Evolutionary conservation across 75 land plant species (phyloP), one percentile per base, ranked within the genome.

Genomic region (Cunninghamia lanceolata): DNA sequence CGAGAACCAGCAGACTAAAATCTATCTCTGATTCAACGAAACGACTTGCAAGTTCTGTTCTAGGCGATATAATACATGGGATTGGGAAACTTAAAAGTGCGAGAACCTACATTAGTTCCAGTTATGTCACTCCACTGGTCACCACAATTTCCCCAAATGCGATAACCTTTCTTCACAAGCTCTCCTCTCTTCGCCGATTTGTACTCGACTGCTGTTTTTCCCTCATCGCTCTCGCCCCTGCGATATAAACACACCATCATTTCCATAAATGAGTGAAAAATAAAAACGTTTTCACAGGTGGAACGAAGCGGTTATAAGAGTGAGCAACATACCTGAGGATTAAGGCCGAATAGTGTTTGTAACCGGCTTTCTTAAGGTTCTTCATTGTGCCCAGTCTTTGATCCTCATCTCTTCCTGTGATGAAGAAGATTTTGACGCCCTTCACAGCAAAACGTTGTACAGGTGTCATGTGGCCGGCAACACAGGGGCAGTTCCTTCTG

Each of bases 391-490:
- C 53, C 56, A 3, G 89, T 88, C n/a, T n/a, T n/a, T n/a, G n/a
- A 10, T 45, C 86, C 81, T 96, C 99, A 39, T 88, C 83, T 35
- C 98, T 85, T 34, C 99, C 99, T 0, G 99, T 96, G 75, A 96
- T 46, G 82, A 95, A 89, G 83, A 96, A 85, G 16, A 93, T 59
- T 84, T 90, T 90, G 79, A 91, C 90, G 9, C 94, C 97, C 84
- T 89, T 76, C 3, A 21, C 80, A 50, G 71, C 40, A 97, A 85
- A 21, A 89, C 85, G 71, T 88, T 83, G 40, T 93, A 97, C 28
- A 97, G 88, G 82, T 85, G 84, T 85, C 92, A 85, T 50, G 91
- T 89, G 10, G 94, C 66, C 36, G 82, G 63, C 16, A 97, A 86
- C 1, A 91, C 92, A 1, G 95, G 95, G 53, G 93, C 93, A 39